Evolutionary conservation across 768 basidiomycete species (phyloP), one percentile per base, ranked within the genome.

Genomic region (Leucosporidium scottii): DNA sequence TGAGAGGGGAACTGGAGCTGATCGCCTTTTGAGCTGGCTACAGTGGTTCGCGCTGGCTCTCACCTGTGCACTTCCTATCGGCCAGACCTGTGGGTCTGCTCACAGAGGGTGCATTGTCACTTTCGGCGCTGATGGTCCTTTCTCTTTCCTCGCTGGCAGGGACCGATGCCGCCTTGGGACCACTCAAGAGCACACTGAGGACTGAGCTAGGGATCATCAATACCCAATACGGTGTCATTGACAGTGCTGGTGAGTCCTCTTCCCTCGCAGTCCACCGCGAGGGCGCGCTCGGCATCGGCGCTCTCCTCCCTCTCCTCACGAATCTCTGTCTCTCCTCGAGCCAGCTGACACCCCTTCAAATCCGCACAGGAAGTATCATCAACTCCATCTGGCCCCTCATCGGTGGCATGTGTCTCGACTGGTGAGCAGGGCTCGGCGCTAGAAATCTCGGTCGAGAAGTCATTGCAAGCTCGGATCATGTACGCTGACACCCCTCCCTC

Each of bases 141-240:
- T 18, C 4, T 17, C 18, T 50, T 18, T 18, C 7, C n/a, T n/a
- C n/a, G 49, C n/a, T 18, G 7, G 18, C 49, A 50, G 49, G 49
- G 49, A n/a, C 20, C 7, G 49, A 50, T 50, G 49, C 49, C 7
- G 49, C 49, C 17, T 50, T 50, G 17, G 49, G 49, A n/a, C 49
- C 49, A n/a, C 49, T 50, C 49, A 50, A 50, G 49, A 50, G n/a
- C n/a, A 50, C 49, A 17, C 18, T 50, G 5, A 50, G 49, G 49
- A 50, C 18, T 50, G 57, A 58, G 21, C 23, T 58, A 20, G 36
- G 36, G 31, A 39, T 58, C 36, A 58, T n/a, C 20, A 58, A 58
- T 34, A 36, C 57, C 57, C 34, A 58, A n/a, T 58, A 39, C 36
- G 57, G 57, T 7, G 57, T 58, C 34, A 58, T 58, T 23, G 49